Evolutionary conservation across 78 protist genomes (phyloP).

Genomic region (Polysphondylium violaceum): DNA sequence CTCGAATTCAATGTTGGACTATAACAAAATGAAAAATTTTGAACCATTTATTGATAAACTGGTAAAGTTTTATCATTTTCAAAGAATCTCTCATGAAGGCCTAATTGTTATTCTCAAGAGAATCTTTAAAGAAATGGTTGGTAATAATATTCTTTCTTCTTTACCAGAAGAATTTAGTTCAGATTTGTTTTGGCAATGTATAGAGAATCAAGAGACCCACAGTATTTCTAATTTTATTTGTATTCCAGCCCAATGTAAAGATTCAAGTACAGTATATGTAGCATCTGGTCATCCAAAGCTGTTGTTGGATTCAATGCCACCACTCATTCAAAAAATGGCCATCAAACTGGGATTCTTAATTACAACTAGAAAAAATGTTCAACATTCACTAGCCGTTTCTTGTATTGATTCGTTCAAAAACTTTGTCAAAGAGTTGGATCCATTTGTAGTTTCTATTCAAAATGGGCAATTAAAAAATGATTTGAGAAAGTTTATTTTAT

Average conservation of each 20-base stretch:
- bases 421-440: too few species aligned
- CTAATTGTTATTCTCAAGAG: neutral
- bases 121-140: neutral
- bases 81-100: neutral
- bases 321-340: neutral
- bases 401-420: neutral
- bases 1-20: neutral
- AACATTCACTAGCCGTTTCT: neutral
- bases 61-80: neutral
- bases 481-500: neutral
- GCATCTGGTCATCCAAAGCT: neutral
- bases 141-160: neutral
- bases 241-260: neutral
- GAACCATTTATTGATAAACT: neutral
- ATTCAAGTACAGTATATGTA: neutral
- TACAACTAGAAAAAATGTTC: neutral
- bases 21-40: neutral
- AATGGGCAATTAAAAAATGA: neutral
- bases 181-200: neutral
- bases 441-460: neutral
- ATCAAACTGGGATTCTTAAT: neutral
- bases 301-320: neutral
- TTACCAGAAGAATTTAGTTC: neutral
- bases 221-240: neutral
- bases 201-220: neutral